These are phyloP conservation scores for Ceratocystis huliohia DNA, from an alignment of 2,329 filamentous ascomycete genomes.

Conservation along the genomic window DNA sequence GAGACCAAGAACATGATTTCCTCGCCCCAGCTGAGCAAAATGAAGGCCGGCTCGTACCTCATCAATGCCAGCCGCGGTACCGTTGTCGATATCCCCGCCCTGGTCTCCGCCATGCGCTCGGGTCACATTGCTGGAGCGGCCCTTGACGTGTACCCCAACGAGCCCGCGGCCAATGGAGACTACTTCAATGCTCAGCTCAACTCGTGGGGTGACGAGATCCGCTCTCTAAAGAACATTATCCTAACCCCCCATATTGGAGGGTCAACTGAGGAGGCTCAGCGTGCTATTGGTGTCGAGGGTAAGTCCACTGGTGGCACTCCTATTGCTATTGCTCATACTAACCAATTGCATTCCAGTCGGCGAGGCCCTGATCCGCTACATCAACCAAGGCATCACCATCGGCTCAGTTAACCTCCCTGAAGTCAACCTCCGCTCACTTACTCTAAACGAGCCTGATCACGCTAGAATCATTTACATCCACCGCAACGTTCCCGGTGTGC, in stretches of 20 bases:
- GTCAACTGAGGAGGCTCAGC: slow-evolving; percentile 93
- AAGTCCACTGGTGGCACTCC: slow-evolving; percentile 21
- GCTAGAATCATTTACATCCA: slow-evolving; percentile 94
- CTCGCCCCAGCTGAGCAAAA: slow-evolving; percentile 62
- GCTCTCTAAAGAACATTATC: slow-evolving; percentile 79
- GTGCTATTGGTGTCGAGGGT: slow-evolving; percentile 84
- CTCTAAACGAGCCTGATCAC: slow-evolving; percentile 76
- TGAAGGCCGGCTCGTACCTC: slow-evolving; percentile 87
- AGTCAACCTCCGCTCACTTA: slow-evolving; percentile 77
- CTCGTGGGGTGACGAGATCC: slow-evolving; percentile 71
- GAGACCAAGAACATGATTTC: slow-evolving; percentile 92
- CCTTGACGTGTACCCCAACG: slow-evolving; percentile 90
- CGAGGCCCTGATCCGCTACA: slow-evolving; percentile 79
- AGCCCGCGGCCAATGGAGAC: slow-evolving; percentile 86
- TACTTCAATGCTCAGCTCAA: slow-evolving; percentile 84
- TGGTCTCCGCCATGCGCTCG: slow-evolving; percentile 73
- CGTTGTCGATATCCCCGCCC: slow-evolving; percentile 84
- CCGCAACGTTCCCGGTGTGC: slow-evolving; percentile 87
- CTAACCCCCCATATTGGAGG: slow-evolving; percentile 94
- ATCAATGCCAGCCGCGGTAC: slow-evolving; percentile 93
- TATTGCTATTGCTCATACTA: neutral
- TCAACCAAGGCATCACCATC: slow-evolving; percentile 84
- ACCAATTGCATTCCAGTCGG: slow-evolving; percentile 43
- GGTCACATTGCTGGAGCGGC: slow-evolving; percentile 88
- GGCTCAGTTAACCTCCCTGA: slow-evolving; percentile 97